These are phyloP conservation scores for Microcyclosporella mali DNA, from an alignment of 2,329 filamentous ascomycete species.

Conservation along the genomic window DNA sequence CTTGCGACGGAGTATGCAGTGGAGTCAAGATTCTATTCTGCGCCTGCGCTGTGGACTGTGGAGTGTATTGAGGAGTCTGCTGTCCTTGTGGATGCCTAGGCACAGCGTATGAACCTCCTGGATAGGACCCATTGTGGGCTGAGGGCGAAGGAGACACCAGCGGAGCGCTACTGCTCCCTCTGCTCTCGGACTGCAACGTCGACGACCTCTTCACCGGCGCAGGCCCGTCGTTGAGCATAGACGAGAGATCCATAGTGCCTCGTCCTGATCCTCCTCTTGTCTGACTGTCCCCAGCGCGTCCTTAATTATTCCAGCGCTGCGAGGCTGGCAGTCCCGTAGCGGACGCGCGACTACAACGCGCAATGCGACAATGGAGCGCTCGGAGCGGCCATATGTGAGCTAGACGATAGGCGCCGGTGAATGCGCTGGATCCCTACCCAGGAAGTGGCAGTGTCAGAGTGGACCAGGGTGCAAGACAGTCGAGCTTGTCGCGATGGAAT, in stretches of 20 bases:
- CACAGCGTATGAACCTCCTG: slow-evolving; percentile 9
- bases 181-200: slow-evolving; percentile 7
- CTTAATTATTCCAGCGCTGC: neutral
- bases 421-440: neutral
- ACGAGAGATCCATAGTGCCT: slow-evolving; percentile 27
- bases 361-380: slow-evolving; percentile 2
- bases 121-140: slow-evolving; percentile 10
- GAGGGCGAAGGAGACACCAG: slow-evolving; percentile 10
- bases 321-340: neutral
- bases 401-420: neutral
- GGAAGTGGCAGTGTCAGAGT: no score
- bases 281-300: no score
- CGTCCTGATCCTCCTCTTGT: no score
- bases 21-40: slow-evolving; percentile 25
- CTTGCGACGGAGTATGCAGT: slow-evolving; percentile 24
- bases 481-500: neutral
- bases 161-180: slow-evolving; percentile 9
- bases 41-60: slow-evolving; percentile 14
- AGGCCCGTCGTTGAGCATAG: slow-evolving; percentile 29
- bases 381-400: slow-evolving; percentile 10
- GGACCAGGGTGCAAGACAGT: neutral
- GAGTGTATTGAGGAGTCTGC: slow-evolving; percentile 18
- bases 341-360: slow-evolving; percentile 1
- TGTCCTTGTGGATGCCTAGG: slow-evolving; percentile 6
- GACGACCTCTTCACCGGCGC: slow-evolving; percentile 22